These are phyloP conservation scores for Talaromyces stipitatus DNA, from an alignment of 495 filamentous ascomycete genomes.

Conservation along the genomic window DNA sequence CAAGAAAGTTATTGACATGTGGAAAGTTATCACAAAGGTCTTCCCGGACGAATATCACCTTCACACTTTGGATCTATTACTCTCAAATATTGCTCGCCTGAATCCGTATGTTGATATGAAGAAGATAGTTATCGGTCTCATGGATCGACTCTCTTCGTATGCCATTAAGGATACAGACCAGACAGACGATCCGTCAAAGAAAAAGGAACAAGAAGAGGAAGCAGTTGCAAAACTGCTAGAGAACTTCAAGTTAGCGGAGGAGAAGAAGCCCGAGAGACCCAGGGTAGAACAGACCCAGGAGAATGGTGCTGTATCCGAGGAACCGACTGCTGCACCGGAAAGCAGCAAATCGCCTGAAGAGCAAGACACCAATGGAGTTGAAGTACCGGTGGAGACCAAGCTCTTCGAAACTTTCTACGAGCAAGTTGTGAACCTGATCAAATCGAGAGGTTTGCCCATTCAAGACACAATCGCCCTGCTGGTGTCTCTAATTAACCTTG, in stretches of 20 bases:
- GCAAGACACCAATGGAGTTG: conserved; percentile 12
- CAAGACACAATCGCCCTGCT: conserved; percentile 90
- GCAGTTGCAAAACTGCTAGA: conserved; percentile 70
- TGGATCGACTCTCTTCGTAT: conserved; percentile 92
- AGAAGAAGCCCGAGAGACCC: conserved; percentile 35
- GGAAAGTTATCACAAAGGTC: conserved; percentile 87
- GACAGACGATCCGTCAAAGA: conserved; percentile 64
- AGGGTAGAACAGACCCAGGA: conserved; percentile 27
- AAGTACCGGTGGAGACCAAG: conserved; percentile 57
- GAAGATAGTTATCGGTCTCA: conserved; percentile 94
- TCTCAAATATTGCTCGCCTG: conserved; percentile 81
- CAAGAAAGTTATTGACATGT: not conserved
- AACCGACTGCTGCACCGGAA: conserved; percentile 20
- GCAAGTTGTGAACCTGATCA: conserved; percentile 88
- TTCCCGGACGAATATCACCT: conserved; percentile 98
- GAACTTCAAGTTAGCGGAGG: conserved; percentile 63
- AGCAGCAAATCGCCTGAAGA: conserved; percentile 14
- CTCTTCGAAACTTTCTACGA: conserved; percentile 98
- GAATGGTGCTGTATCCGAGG: conserved; percentile 38
- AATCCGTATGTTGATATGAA: conserved; percentile 97
- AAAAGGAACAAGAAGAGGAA: conserved; percentile 72
- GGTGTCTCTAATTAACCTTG: conserved; percentile 85
- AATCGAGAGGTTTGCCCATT: conserved; percentile 81
- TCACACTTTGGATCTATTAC: conserved; percentile 88
- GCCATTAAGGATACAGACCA: conserved; percentile 79